Evolutionary conservation across 495 filamentous ascomycete genomes (phyloP), one percentile per base, ranked within the genome.

Genomic region (Collariella sp.): DNA sequence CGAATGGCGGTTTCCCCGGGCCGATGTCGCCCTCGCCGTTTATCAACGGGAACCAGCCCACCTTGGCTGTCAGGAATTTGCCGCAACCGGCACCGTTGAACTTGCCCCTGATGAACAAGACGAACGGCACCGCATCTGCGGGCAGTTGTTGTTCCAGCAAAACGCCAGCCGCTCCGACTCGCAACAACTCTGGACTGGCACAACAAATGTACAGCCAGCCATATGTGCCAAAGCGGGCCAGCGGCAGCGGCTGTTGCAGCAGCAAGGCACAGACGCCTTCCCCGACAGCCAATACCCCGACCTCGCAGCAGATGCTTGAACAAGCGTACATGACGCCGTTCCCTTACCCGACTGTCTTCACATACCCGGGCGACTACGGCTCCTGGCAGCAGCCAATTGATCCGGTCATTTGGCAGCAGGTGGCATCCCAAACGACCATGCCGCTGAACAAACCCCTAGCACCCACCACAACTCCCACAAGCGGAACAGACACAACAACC

Each of bases 321-420:
- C 48, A 59, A 34, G 12, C 48, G 34, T 62, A 52, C 43, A 35
- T 61, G 20, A 11, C 52, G 11, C 63, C 62, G 26, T 63, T 61
- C 45, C 54, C 44, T 18, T 36, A 56, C 10, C 50, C 59, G 3
- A 67, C 63, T 15, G 50, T 71, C 12, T 72, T 67, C 26, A 67
- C 65, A 0, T 75, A 73, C 42, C 71, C 72, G 3, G 51, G 67
- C 10, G 62, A 70, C 15, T 72, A 70, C 48, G 72, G 72, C 12
- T 75, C 72, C 3, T 74, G 66, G 59, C 62, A 70, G 43, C 67
- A 72, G 23, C 72, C 72, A 11, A 60, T 75, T 23, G 62, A 73
- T 46, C 72, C 67, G 7, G 42, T 53, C 5, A 69, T 63, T 12
- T 74, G 69, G 67, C 57, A 67, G 26, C 63, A 72, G 52, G 52